phyloP scores from a whole-genome alignment of 2,329 filamentous ascomycete species.

The Clarireedia paspali region DNA sequence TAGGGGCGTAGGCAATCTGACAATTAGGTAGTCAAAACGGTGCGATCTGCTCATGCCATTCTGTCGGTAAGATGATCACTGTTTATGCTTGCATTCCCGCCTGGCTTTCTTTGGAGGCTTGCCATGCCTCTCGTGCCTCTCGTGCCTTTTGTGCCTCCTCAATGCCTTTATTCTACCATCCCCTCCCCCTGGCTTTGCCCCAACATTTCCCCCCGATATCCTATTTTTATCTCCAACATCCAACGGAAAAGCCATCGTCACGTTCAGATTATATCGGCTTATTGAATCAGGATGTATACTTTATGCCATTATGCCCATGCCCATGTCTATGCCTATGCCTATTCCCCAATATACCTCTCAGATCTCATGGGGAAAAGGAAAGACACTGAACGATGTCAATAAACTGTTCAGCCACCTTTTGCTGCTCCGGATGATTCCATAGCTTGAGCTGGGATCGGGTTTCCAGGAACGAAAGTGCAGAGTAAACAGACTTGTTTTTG shows the following conservation, averaged over 20 bases:
- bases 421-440: not conserved
- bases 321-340: not conserved
- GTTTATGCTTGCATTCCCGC: not conserved
- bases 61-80: constrained; percentile 6
- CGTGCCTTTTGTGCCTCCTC: not conserved
- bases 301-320: not conserved
- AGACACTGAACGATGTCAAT: not conserved
- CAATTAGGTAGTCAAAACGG: constrained; percentile 4
- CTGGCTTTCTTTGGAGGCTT: not conserved
- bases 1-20: not conserved
- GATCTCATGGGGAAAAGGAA: not conserved
- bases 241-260: not conserved
- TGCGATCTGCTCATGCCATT: constrained; percentile 7
- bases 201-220: not conserved
- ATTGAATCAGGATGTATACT: not conserved
- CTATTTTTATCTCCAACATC: not conserved
- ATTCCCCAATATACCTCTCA: not conserved
- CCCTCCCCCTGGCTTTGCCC: not conserved
- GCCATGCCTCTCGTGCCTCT: not conserved
- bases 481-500: not conserved
- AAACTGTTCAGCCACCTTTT: not conserved
- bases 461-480: not conserved
- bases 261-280: not conserved
- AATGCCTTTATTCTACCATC: not conserved
- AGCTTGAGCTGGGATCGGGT: not conserved